Base-by-base conservation (phyloP, 2,329 filamentous ascomycete genomes). In the Phialophora macrospora region DNA sequence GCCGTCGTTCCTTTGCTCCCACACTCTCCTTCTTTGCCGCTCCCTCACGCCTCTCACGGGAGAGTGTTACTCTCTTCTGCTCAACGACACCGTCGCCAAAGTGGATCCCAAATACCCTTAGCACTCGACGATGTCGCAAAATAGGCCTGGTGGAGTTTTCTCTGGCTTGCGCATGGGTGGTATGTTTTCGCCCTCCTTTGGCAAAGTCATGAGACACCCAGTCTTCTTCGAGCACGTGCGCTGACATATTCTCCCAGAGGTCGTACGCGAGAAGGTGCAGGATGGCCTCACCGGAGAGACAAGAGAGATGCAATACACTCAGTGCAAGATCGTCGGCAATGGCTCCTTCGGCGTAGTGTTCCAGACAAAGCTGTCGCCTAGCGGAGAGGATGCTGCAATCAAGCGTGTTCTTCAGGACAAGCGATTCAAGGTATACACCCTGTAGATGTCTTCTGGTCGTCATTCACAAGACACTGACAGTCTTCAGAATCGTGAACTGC, bases 241-340 rank as follows among this genome's bases (percentile, higher is more conserved):
- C 74, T 77, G 72, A 75, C 64, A 60, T 49, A 61, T 65, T 30
- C 58, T 64, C 67, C 56, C 76, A 98, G 95, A 99, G 85, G 91
- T 98, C 72, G 92, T 99, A 78, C 93, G 93, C 78, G 95, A 99
- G 82, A 98, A 97, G 83, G 95, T 99, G 72, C 95, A 99, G 80
- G 95, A 99, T 85, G 95, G 95, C 77, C 84, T 97, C 72, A 99
- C 95, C 14, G 95, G 95, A 74, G 95, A 99, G 80, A 96, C 93
- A 75, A 90, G 92, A 79, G 95, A 99, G 75, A 88, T 99, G 81
- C 92, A 96, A 79, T 99, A 99, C 80, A 98, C 95, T 63, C 95
- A 98, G 79, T 98, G 94, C 85, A 99, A 99, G 83, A 98, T 99
- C 75, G 95, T 99, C 56, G 95, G 95, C 78, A 99, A 99, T 82